Evolutionary conservation across 139 green algal genomes (phyloP), one percentile per base, ranked within the genome.

Genomic region (Zygnema cylindricum): DNA sequence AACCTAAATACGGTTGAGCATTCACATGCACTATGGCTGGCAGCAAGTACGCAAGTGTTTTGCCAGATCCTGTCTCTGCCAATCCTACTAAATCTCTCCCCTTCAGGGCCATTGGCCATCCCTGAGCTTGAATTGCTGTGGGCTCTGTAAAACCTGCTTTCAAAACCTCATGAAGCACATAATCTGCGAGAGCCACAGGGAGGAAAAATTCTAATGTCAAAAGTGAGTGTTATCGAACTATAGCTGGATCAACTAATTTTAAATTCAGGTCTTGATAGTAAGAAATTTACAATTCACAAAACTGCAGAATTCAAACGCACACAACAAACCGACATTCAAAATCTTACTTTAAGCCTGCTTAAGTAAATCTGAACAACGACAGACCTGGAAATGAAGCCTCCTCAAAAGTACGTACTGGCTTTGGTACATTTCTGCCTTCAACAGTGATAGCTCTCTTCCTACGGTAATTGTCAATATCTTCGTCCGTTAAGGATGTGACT

Each of bases 1-100:
- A 69, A 95, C 94, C 90, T 22, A 98, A 85, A 86, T 96, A 96
- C 0, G 95, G 95, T 93, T 98, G 96, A 1, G 96, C 96, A 86
- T 98, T 98, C 86, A 98, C 96, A 93, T 98, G 95, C 84, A 98
- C 92, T 76, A 98, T 93, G 41, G 94, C 95, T 0, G 96, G 96
- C 55, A 98, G 91, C 63, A 98, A 92, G 90, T 96, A 98, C 43
- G 91, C 95, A 69, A 94, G 94, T 0, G 96, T 98, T 92, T 98
- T 98, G 39, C 96, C 96, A 42, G 92, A 95, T 35, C 96, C 96
- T 21, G 96, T 98, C 92, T 98, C 96, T 33, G 96, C 96, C 40
- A 98, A 95, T 33, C 94, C 95, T 21, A 98, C 94, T 38, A 98
- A 42, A 84, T 98, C 96, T 39, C 95, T 92, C n/a, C 94, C 94